phyloP scores from a whole-genome alignment of 2,329 filamentous ascomycete species.

The Talaromyces atroroseus region DNA sequence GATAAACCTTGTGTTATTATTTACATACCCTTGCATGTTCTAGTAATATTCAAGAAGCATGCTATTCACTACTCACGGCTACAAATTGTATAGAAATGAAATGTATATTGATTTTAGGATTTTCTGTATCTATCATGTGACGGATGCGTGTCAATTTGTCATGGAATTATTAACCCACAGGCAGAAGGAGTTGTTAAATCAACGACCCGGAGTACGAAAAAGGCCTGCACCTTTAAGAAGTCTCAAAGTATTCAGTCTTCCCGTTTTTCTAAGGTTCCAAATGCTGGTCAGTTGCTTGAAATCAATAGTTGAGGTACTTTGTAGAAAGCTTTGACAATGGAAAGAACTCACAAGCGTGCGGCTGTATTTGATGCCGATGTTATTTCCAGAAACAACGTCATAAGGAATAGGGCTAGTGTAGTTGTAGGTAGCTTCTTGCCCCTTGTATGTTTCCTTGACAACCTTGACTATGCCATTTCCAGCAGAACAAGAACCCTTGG shows the following conservation, averaged over 20 bases:
- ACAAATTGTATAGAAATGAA: too few species aligned
- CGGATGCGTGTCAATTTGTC: too few species aligned
- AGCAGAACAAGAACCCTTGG: conserved; percentile 28
- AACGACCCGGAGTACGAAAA: neutral
- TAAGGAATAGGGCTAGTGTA: conserved; percentile 32
- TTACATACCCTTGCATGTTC: too few species aligned
- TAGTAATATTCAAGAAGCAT: too few species aligned
- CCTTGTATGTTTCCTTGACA: conserved; percentile 29
- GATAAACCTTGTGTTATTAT: too few species aligned
- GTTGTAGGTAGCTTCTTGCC: conserved; percentile 27
- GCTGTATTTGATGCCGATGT: conserved; percentile 55
- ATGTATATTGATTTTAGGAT: too few species aligned
- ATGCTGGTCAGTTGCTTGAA: neutral
- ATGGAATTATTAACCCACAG: too few species aligned
- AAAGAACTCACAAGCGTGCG: conserved; percentile 41
- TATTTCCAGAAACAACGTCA: conserved; percentile 22
- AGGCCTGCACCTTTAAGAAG: neutral
- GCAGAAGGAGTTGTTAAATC: neutral
- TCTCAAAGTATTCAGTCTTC: neutral
- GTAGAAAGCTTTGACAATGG: neutral
- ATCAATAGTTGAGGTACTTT: neutral
- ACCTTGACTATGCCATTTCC: conserved; percentile 29
- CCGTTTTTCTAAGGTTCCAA: neutral
- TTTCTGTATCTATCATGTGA: too few species aligned
- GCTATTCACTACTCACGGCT: too few species aligned